These are phyloP conservation scores for Gracilaria vermiculophylla DNA, from an alignment of 23 red algal genomes.

Conservation along the genomic window DNA sequence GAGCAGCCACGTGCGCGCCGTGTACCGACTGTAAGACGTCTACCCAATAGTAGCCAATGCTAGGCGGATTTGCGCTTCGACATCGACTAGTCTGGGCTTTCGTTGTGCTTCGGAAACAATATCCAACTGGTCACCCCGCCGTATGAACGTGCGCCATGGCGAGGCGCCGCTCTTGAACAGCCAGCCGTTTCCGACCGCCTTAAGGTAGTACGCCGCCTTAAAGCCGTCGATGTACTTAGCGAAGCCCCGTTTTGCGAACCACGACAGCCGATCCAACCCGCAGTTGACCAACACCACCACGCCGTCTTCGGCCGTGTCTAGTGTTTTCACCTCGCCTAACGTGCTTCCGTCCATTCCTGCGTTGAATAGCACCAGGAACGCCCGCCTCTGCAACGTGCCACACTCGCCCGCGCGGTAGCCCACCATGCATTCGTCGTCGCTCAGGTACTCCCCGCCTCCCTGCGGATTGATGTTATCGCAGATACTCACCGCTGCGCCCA, in stretches of 20 bases:
- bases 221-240: constrained; percentile 54
- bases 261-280: constrained; percentile 42
- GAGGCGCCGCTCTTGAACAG: constrained; percentile 35
- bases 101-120: neutral
- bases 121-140: neutral
- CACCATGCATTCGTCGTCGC: constrained; percentile 72
- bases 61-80: constrained; percentile 43
- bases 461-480: constrained; percentile 73
- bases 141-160: constrained; percentile 21
- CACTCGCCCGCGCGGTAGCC: neutral
- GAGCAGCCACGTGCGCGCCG: no score
- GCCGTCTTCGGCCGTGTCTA: neutral
- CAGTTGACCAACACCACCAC: constrained; percentile 64
- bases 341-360: constrained; percentile 62
- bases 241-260: constrained; percentile 51
- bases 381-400: neutral
- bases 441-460: constrained; percentile 74
- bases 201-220: constrained; percentile 43
- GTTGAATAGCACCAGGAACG: constrained; percentile 39
- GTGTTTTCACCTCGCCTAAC: neutral
- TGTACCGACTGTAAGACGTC: no score
- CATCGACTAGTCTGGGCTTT: constrained; percentile 47
- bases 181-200: constrained; percentile 38
- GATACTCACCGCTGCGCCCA: constrained; percentile 48
- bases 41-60: neutral